Conservation (phyloP, 768 basidiomycete genomes). For the Hirschioporus abietinus region DNA sequence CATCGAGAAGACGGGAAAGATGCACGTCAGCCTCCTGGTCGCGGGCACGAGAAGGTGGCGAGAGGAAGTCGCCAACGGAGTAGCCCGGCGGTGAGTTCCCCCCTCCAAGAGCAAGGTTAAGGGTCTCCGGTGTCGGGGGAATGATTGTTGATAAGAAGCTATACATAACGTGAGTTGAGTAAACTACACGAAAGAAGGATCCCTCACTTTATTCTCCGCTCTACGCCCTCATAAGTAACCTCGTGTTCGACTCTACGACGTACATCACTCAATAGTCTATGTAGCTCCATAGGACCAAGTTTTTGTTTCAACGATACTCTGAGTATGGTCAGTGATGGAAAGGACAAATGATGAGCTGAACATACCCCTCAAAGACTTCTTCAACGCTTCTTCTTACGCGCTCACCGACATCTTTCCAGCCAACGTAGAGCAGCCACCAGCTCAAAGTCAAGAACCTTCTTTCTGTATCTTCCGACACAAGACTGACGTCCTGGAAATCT, state of each 20-base stretch:
- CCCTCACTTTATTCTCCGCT: slow-evolving; percentile 50
- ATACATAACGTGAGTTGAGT: slow-evolving; percentile 9
- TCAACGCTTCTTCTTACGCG: slow-evolving; percentile 71
- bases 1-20: slow-evolving; percentile 62
- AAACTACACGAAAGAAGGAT: slow-evolving; percentile 7
- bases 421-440: slow-evolving; percentile 92
- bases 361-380: slow-evolving; percentile 81
- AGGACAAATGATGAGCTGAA: slow-evolving; percentile 2
- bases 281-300: slow-evolving; percentile 64
- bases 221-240: slow-evolving; percentile 52
- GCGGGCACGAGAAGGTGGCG: slow-evolving; percentile 24
- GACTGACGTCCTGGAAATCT: slow-evolving; percentile 26
- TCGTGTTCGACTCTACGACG: slow-evolving; percentile 73
- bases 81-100: slow-evolving; percentile 26
- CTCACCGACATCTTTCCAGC: slow-evolving; percentile 81
- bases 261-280: slow-evolving; percentile 64
- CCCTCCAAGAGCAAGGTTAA: slow-evolving; percentile 64
- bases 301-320: slow-evolving; percentile 84
- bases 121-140: slow-evolving; percentile 66
- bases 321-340: slow-evolving; percentile 5
- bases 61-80: slow-evolving; percentile 10
- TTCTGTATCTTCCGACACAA: slow-evolving; percentile 65
- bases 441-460: slow-evolving; percentile 77
- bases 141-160: slow-evolving; percentile 74
- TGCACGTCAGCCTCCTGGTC: slow-evolving; percentile 31